Conservation (phyloP, 495 filamentous ascomycete species). For the Aspergillus nidulans region DNA sequence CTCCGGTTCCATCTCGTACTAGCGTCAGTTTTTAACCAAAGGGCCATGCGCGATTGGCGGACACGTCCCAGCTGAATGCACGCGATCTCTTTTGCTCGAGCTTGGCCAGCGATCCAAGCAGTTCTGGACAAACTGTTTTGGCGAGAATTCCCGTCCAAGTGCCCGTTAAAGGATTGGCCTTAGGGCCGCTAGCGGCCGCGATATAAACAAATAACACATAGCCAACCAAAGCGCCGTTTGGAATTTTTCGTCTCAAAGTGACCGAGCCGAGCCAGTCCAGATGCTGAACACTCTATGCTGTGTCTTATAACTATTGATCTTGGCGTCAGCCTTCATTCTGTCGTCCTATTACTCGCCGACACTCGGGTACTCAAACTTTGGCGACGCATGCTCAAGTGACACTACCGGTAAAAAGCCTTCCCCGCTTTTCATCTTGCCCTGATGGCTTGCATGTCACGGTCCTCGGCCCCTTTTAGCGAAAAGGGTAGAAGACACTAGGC, state of each 20-base stretch:
- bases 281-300: not conserved
- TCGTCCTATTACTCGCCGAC: not conserved
- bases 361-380: not conserved
- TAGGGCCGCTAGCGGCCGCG: not conserved
- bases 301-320: constrained; percentile 2
- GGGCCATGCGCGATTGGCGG: constrained; percentile 1
- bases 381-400: not conserved
- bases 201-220: not conserved
- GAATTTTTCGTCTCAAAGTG: not conserved
- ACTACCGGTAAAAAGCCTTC: not conserved
- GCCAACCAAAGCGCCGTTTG: constrained; percentile 8
- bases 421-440: not conserved
- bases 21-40: not conserved
- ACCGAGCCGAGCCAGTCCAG: not conserved
- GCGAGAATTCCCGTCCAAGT: no score
- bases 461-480: not conserved
- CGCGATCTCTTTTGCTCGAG: not conserved
- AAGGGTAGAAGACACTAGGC: not conserved
- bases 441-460: not conserved
- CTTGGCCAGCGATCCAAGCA: not conserved
- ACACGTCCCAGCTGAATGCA: not conserved
- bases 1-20: not conserved
- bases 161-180: no score
- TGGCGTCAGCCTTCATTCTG: not conserved
- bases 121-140: not conserved